Evolutionary conservation across 371 early-diverging fungal genomes (phyloP), one percentile per base, ranked within the genome.

Genomic region (Coemansia sp.): DNA sequence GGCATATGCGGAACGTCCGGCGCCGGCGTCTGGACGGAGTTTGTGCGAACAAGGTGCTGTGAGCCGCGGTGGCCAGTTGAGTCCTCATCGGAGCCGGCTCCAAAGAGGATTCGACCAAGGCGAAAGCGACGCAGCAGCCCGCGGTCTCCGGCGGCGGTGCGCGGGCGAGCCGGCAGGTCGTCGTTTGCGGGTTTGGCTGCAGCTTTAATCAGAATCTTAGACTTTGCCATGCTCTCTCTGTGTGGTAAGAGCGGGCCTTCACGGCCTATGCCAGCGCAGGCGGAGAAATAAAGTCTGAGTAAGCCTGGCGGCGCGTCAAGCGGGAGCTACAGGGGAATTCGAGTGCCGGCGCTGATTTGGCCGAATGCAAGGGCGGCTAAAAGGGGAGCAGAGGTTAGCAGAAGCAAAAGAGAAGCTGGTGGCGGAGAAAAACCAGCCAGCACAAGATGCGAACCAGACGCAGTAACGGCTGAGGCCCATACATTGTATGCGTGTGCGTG

Each of bases 81-180:
- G 40, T 58, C 21, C 23, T 49, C 13, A 51, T 65, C 60, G 2
- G 53, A 56, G 13, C 73, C 69, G 6, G 60, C 46, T 23, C 75
- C 75, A 51, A 71, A 72, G 56, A 76, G 61, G 23, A 76, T 53
- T 39, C 77, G 77, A 0, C 77, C 77, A 49, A 76, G 39, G 39
- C 77, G 77, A 26, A 77, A 69, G 17, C 74, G 67, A 1, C 69
- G 77, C 55, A 77, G 29, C 28, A 77, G 56, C 24, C 73, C 63
- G 59, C 61, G 64, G 46, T 77, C 77, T 28, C 77, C 74, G 29
- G 63, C 74, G 13, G 77, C 74, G 2, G 77, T 77, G 59, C 69
- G 77, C 51, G 77, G 77, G 29, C 77, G 74, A 2, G 51, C 69
- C 23, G 68, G 53, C 24, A 62, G 17, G 3, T 46, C 68, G 63